Evolutionary conservation across 192 early-diverging fungal species (phyloP), one percentile per base, ranked within the genome.

Genomic region (Rhizoclosmatium globosum): DNA sequence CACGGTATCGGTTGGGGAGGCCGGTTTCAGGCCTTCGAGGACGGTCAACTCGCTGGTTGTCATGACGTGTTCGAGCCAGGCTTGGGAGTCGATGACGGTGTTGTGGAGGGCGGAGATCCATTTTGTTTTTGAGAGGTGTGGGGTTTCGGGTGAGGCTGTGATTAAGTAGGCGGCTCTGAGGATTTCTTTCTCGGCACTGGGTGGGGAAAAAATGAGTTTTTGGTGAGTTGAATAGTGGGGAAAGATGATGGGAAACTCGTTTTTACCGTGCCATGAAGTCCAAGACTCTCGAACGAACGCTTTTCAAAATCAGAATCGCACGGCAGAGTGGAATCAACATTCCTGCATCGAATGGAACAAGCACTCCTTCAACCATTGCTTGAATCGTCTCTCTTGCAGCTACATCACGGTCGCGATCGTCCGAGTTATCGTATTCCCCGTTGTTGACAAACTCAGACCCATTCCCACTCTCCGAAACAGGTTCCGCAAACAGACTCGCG

Each of bases 21-120:
- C 43, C 9, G 73, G 73, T 23, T 74, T 74, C 17, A 74, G 61
- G 59, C 73, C 73, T 74, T 74, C 73, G n/a, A 74, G 73, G 13
- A 64, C 73, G 15, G 73, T 74, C 13, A 74, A 59, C 38, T 74
- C 73, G 21, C 31, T 42, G n/a, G 44, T 74, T 43, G 59, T 74
- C 73, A 74, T 62, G 41, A 74, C 73, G 23, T 64, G 19, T 13
- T 74, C 59, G 15, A 74, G 61, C 73, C 73, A 74, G 9, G 59
- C 73, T 23, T 74, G 73, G 19, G 73, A 74, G 23, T 74, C 73
- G 43, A 74, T 45, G 11, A 74, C 73, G 23, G 15, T 74, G 9
- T 59, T 57, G 60, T 64, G 62, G 47, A 74, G 56, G 23, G 73
- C 19, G 15, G 43, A 58, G 6, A 74, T 74, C 73, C 73, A 74